phyloP scores from a whole-genome alignment of 1,284 basidiomycete species.

The Baeospora myosura region DNA sequence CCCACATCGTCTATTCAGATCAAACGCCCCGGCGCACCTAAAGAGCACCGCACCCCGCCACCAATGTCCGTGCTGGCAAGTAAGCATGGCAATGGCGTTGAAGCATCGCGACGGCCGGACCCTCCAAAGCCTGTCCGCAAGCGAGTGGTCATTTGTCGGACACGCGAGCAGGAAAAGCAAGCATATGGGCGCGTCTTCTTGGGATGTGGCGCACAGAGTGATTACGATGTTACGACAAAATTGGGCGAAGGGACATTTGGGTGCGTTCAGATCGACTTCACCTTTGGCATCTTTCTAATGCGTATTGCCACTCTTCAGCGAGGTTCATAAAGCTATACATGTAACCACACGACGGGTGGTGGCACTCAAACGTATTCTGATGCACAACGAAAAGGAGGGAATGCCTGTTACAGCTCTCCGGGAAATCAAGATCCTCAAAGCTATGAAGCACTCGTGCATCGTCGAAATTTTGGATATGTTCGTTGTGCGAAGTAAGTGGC shows the following conservation, averaged over 20 bases:
- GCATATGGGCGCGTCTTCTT: conserved; percentile 64
- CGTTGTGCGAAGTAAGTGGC: conserved; percentile 58
- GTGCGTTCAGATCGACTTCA: conserved; percentile 39
- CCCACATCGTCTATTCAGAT: neutral
- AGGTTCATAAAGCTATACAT: conserved; percentile 83
- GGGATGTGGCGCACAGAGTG: conserved; percentile 72
- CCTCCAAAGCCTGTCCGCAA: conserved; percentile 18
- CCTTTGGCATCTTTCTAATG: conserved; percentile 3
- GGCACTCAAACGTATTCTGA: conserved; percentile 90
- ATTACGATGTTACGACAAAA: conserved; percentile 79
- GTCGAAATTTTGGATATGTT: conserved; percentile 93
- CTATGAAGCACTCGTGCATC: conserved; percentile 78
- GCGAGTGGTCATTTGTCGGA: conserved; percentile 38
- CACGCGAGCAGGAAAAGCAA: conserved; percentile 57
- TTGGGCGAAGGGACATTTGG: conserved; percentile 95
- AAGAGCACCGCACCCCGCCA: conserved; percentile 1
- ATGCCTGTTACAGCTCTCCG: conserved; percentile 94
- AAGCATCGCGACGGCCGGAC: no score
- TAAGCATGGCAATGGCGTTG: neutral
- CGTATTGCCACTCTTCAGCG: conserved; percentile 36
- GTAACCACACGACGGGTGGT: conserved; percentile 58
- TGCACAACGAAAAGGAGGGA: conserved; percentile 95
- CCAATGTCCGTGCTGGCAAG: neutral
- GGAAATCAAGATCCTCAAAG: conserved; percentile 97
- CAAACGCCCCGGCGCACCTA: neutral